Base-by-base conservation (phyloP, 2,329 filamentous ascomycete species). In the Ophiostoma montium region DNA sequence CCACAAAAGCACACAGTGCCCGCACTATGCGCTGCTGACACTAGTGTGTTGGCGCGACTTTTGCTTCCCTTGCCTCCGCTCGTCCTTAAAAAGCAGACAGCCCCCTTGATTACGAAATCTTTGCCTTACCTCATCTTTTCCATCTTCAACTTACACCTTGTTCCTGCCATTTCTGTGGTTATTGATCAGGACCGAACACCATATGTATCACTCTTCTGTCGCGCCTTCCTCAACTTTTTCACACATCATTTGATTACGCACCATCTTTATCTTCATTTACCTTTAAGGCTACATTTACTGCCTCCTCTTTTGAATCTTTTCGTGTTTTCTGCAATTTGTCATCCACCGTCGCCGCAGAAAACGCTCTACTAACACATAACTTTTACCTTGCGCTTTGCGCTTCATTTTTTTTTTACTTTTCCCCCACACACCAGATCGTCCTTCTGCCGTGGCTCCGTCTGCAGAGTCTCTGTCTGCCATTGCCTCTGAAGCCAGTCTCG, bases 41-140 rank as follows among this genome's bases (percentile, higher is more conserved):
- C 49, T 50, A 50, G 49, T 50, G 49, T 36, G 16, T 39, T 50
- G 36, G 49, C 44, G 44, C 44, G 18, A 21, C 38, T 27, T 35
- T 32, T 19, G 18, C 36, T 5, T 19, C 21, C 35, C 18, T 38
- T 38, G 35, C 35, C 18, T 23, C 46, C 45, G 30, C 27, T 30
- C 16, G 47, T 27, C 46, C 21, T 49, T 54, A 53, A 56, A 55
- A 54, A 54, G 46, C 46, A 47, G 21, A 31, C 43, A 46, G 31
- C 18, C 43, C 46, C 48, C 44, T 45, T 52, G 53, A 53, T 56
- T 56, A 56, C 52, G 53, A 56, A 56, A 56, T 53, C 54, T 42
- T 35, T 45, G 18, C 49, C 53, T 56, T 55, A 55, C 54, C 51
- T 55, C 53, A 56, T 56, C 48, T 50, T 56, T 27, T 30, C 42